Base-by-base conservation (phyloP, 2,329 filamentous ascomycete species). In the Fusarium tricinctum region DNA sequence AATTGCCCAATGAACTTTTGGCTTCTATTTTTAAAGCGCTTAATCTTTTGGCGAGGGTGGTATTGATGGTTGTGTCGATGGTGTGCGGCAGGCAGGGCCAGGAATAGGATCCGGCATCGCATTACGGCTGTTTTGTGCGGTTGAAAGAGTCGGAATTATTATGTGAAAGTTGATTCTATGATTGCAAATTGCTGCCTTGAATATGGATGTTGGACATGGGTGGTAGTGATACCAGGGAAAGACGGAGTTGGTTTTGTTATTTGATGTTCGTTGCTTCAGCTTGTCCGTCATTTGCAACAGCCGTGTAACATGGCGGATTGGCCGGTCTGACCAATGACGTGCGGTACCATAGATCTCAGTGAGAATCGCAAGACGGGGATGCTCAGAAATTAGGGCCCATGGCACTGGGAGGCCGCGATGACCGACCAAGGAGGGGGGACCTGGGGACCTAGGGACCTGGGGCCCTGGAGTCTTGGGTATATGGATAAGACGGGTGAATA, bases 11-110 rank as follows among this genome's bases (percentile, higher is more conserved):
- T 72, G 2, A 43, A 2, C 19, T 5, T 5, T 6, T 6, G 13
- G 8, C 22, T 47, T 60, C 71, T 74, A 74, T 73, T 73, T 74
- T 73, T 73, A 74, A 50, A 62, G 72, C 72, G 72, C 71, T 74
- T 73, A 73, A 69, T 28, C 35, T 38, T 17, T 33, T 19, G 53
- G 47, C 59, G 45, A 46, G 50, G 49, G 57, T 57, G 23, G 42
- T 23, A 30, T 30, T 30, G 9, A 30, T 30, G 28, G 13, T 30
- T 8, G 9, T 26, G 28, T 30, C 13, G 44, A 47, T 43, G 43
- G 38, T 57, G 54, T 64, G 57, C 59, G 49, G 54, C 53, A 68
- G 38, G 58, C 28, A 30, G 59, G 44, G 30, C 35, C 35, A 38
- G 35, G 35, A 38, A 38, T 38, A 54, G 47, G 64, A 49, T 59